Base-by-base conservation (phyloP, 2,329 filamentous ascomycete genomes). In the Clonostachys sp. region DNA sequence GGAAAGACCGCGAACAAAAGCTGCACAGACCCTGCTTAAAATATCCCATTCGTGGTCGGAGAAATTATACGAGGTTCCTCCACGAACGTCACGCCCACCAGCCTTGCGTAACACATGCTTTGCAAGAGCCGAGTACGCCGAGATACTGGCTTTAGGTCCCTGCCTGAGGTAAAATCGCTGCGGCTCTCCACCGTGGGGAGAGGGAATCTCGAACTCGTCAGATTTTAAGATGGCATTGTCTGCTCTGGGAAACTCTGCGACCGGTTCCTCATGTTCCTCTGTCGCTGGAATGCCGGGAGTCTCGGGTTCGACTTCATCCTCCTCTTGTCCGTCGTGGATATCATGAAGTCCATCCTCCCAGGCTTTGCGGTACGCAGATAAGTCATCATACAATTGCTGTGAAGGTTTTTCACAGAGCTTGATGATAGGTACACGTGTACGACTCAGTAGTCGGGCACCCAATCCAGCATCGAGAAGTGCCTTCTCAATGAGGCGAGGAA, bases 371-470 rank as follows among this genome's bases (percentile, higher is more conserved):
- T 87, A 85, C 34, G 82, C 75, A 5, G 79, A 59, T 6, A 95
- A 73, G 48, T 80, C 81, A 10, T 70, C 61, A 13, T 77, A 77
- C 2, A 95, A 72, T 48, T 77, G 72, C 3, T 75, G 65, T 0
- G 79, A 75, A 3, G 90, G 90, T 40, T 70, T 78, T 61, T 92
- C 78, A 58, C 90, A 95, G 14, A 96, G 75, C 61, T 95, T 94
- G 61, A 96, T 85, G 54, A 96, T 95, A 0, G 91, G 89, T 5
- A 95, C 86, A 51, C 90, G 78, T 2, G 90, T 94, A 46, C 83
- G 81, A 3, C 86, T 87, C 4, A 96, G 74, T 5, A 95, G 73
- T 5, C 89, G 80, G 14, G 88, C 90, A 4, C 89, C 89, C 53
- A 87, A 81, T 0, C 87, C 88, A 30, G 78, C 70, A 14, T 87